phyloP scores from a whole-genome alignment of 768 basidiomycete species.

The Suillus paluster region DNA sequence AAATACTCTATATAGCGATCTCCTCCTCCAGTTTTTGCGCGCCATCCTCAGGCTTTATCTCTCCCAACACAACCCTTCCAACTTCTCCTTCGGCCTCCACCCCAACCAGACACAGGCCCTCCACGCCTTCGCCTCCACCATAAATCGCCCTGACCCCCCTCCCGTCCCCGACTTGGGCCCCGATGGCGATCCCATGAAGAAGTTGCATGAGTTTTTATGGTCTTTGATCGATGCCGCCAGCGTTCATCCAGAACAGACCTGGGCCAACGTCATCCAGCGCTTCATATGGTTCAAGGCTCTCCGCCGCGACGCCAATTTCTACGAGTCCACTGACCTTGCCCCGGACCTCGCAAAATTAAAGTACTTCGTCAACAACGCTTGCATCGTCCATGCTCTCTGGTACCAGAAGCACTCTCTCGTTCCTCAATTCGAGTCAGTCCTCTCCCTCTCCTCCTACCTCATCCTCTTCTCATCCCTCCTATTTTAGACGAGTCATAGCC shows the following conservation, averaged over 20 bases:
- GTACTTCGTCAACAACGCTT: not conserved
- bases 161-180: not conserved
- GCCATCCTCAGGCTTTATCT: too few relatives aligned
- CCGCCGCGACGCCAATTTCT: not conserved
- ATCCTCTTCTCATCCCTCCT: not conserved
- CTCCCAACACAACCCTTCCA: not conserved
- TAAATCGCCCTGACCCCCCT: too few relatives aligned
- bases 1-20: too few relatives aligned
- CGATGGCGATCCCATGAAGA: not conserved
- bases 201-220: not conserved
- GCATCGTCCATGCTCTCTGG: not conserved
- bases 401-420: not conserved
- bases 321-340: not conserved
- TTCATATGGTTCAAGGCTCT: not conserved
- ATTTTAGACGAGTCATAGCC: not conserved
- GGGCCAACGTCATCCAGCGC: not conserved
- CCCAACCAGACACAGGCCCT: not conserved
- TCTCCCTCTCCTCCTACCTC: not conserved
- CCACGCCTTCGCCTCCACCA: not conserved
- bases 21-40: too few relatives aligned
- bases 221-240: not conserved
- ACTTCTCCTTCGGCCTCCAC: not conserved
- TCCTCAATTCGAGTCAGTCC: not conserved
- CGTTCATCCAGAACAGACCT: not conserved
- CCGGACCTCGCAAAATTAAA: not conserved